Evolutionary conservation across 768 basidiomycete genomes (phyloP), one percentile per base, ranked within the genome.

Genomic region (Clathrus columnatus): DNA sequence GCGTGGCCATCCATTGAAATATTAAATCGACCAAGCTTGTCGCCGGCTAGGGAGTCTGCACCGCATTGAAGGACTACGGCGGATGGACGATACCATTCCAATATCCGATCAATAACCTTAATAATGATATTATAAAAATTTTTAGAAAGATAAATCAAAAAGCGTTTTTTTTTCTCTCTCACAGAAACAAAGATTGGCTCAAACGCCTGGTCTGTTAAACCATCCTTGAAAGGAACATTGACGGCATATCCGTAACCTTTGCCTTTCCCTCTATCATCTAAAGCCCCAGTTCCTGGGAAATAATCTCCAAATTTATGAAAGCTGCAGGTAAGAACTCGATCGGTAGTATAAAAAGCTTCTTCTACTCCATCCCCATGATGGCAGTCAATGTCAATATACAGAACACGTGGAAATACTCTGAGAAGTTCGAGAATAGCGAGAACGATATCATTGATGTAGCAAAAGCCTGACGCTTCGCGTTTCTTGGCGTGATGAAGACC

Each of bases 401-500:
- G 73, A 16, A 99, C 95, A 51, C 96, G 84, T 1, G 89, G 77
- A 64, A 83, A 82, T 54, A 75, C 81, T 61, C 93, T 81, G n/a
- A 95, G 73, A 7, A 99, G 83, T 68, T 96, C 95, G 47, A 99
- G 78, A 36, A 96, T 95, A 43, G 84, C 87, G 23, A 98, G 83
- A 0, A 96, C 93, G 66, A 97, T 99, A 68, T 94, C 90, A 69
- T 99, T 99, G 71, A 98, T 85, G 74, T 98, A 99, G 76, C 96
- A 99, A 71, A 99, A 99, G 14, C 96, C 96, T 7, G 88, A 90
- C 0, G 95, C 96, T 72, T 97, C 96, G 53, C 89, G 82, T 68
- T 97, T 98, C 73, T 99, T 99, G n/a, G 96, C 96, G 68, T 99
- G 96, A 70, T 99, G 96, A 3, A 99, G 78, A 2, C 96, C 96